Evolutionary conservation across 768 basidiomycete genomes (phyloP).

Genomic region (Mycena indigotica): DNA sequence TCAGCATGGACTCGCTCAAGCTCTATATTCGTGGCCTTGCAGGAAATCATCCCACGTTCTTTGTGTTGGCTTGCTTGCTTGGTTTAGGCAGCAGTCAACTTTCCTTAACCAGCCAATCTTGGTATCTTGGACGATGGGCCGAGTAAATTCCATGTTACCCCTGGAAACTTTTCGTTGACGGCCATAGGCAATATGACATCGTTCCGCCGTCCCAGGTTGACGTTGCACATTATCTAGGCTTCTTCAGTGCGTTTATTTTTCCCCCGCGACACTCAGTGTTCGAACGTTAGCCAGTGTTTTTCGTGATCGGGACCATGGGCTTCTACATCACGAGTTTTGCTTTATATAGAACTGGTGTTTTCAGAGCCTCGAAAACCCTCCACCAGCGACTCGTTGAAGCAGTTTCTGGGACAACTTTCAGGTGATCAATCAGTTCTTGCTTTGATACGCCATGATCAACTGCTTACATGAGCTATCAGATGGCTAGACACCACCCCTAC

Average conservation of each 20-base stretch:
- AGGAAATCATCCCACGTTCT: slow-evolving; percentile 15
- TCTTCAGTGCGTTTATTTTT: not conserved
- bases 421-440: too few relatives aligned
- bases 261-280: not conserved
- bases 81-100: slow-evolving; percentile 5
- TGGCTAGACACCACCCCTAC: slow-evolving; percentile 31
- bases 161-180: not conserved
- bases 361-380: slow-evolving; percentile 21
- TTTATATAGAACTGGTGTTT: slow-evolving; percentile 35
- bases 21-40: slow-evolving; percentile 24
- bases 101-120: slow-evolving; percentile 11
- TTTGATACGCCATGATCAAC: too few relatives aligned
- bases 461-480: too few relatives aligned
- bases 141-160: not conserved
- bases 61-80: slow-evolving; percentile 13
- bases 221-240: not conserved
- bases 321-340: slow-evolving; percentile 30
- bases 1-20: slow-evolving; percentile 45
- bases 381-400: slow-evolving; percentile 40
- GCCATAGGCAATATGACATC: slow-evolving; percentile 6
- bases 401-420: slow-evolving; percentile 46
- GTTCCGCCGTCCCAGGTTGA: slow-evolving; percentile 19
- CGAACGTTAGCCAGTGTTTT: not conserved
- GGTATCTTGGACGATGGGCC: slow-evolving; percentile 29
- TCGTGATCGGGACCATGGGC: slow-evolving; percentile 23